Percentiles rank a stretch among this genome's conserved stretches.
phyloP scores from a whole-genome alignment of 768 basidiomycete species.

The Ramaria sp. region DNA sequence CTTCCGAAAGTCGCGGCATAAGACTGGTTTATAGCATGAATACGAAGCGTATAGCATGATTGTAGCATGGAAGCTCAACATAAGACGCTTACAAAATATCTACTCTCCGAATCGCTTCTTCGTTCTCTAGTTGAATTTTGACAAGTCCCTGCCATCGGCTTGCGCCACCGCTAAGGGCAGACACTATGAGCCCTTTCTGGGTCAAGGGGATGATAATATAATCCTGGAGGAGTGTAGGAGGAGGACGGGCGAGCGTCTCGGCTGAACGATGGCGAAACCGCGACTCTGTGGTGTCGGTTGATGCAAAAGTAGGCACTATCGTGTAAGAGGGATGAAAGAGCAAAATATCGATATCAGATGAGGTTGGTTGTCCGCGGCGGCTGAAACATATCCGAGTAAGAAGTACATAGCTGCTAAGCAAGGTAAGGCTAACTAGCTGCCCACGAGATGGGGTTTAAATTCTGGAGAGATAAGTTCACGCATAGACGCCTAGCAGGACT shows the following conservation, averaged over 20 bases:
- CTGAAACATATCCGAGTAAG: conserved; percentile 20
- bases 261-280: conserved; percentile 11
- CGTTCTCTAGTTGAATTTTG: conserved; percentile 28
- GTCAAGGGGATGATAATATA: conserved; percentile 31
- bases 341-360: conserved; percentile 31
- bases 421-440: conserved; percentile 40
- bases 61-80: neutral
- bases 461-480: conserved; percentile 33
- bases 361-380: conserved; percentile 32
- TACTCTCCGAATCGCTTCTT: conserved; percentile 17
- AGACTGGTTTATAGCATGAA: conserved; percentile 20
- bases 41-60: neutral
- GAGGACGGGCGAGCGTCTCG: conserved; percentile 9
- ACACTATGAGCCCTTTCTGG: conserved; percentile 35
- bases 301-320: conserved; percentile 22
- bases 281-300: neutral
- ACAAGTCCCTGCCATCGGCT: conserved; percentile 44
- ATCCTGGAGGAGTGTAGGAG: conserved; percentile 24
- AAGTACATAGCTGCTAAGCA: neutral
- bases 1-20: conserved; percentile 35
- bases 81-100: conserved; percentile 16
- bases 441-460: conserved; percentile 40
- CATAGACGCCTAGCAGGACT: conserved; percentile 34
- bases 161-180: conserved; percentile 20
- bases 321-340: conserved; percentile 36